Evolutionary conservation across 2,329 filamentous ascomycete genomes (phyloP), one percentile per base, ranked within the genome.

Genomic region (Alternaria brassicae): DNA sequence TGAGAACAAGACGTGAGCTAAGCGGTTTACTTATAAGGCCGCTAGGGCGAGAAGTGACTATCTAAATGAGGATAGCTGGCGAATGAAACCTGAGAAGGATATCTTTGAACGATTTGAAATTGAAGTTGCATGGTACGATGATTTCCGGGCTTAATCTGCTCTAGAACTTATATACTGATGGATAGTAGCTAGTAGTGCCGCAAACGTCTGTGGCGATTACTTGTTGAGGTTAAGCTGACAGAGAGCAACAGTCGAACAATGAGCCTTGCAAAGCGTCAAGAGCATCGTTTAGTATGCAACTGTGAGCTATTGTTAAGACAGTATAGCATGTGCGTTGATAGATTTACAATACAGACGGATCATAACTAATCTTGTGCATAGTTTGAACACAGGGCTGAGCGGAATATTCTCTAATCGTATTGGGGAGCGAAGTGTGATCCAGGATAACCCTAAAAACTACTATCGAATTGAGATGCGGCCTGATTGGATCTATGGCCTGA

Each of bases 101-200:
- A 9, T 69, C 19, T 67, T 69, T 52, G 50, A 66, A 40, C 56
- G 66, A 13, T 69, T 69, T 30, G 57, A 66, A 8, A 58, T 66
- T 23, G 62, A 69, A 45, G 66, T 69, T 21, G 49, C 58, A 4
- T 69, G 62, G 66, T 69, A 32, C 47, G 53, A 27, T 61, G 15
- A 25, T 57, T 39, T 65, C 60, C 17, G 47, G 56, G 27, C 50
- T 64, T 13, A 54, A 52, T 52, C 17, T 25, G 8, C 12, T 23
- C 13, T 12, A 52, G 3, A 6, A 17, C 21, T 30, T 34, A 21
- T 27, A 52, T 23, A 13, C 49, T 52, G 15, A 52, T 23, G 2
- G 17, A 7, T 4, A 13, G 27, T 34, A 52, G 49, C 27, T 17
- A 52, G 17, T n/a, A 30, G 17, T 52, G 49, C 13, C 37, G 49